Percentiles rank a stretch among this genome's conserved stretches.
Conservation (phyloP, 2,329 filamentous ascomycete species). For the Leptographium wingfieldii region DNA sequence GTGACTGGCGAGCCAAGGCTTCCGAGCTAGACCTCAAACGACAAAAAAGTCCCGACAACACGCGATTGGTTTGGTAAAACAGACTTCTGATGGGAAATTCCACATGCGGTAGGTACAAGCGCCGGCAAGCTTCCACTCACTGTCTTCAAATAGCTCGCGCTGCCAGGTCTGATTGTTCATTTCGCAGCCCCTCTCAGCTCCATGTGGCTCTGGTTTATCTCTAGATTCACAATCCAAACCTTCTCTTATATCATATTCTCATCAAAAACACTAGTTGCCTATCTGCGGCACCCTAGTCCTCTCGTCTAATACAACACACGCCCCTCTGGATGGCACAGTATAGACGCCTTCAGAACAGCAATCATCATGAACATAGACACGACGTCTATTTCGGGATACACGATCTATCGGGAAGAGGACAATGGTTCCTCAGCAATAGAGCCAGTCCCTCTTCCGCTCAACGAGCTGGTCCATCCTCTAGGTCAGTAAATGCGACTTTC, state of each 20-base stretch:
- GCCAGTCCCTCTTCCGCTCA: slow-evolving; percentile 16
- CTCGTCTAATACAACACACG: not conserved
- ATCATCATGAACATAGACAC: slow-evolving; percentile 28
- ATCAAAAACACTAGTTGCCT: not conserved
- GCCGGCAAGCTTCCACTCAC: not conserved
- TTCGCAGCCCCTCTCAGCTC: not conserved
- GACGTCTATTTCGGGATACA: slow-evolving; percentile 31
- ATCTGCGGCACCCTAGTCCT: not conserved
- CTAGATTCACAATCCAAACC: not conserved
- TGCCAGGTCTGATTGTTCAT: not conserved
- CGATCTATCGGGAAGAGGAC: slow-evolving; percentile 30
- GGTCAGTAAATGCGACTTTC: not conserved
- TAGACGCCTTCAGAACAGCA: slow-evolving; percentile 6
- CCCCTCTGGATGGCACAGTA: slow-evolving; percentile 11
- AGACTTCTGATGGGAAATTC: not conserved
- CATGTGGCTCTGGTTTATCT: not conserved
- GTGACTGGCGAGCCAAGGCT: not conserved
- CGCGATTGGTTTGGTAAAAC: no score
- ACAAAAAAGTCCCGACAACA: slow-evolving; percentile 8
- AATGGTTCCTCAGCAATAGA: slow-evolving; percentile 22
- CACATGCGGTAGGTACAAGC: slow-evolving; percentile 7
- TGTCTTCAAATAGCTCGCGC: not conserved
- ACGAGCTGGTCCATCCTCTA: not conserved
- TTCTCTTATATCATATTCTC: not conserved
- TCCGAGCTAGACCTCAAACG: slow-evolving; percentile 4